Conservation (phyloP, 768 basidiomycete species). For the Chalciporus pseudorubinellus region DNA sequence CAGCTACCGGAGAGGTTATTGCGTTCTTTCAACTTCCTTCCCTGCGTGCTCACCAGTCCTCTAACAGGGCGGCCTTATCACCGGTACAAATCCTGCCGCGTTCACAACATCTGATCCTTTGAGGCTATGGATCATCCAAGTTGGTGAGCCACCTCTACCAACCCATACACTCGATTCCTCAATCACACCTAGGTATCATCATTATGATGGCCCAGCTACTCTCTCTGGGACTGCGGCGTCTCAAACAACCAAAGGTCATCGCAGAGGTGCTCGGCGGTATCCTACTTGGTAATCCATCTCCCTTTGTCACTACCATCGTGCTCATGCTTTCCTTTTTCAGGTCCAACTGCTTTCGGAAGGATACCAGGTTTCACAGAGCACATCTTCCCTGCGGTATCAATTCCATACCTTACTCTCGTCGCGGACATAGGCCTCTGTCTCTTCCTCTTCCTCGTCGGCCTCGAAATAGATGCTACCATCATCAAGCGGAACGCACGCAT, state of each 20-base stretch:
- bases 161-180: background rate
- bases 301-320: background rate
- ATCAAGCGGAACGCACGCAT: conserved; percentile 75
- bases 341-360: conserved; percentile 64
- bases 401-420: conserved; percentile 78
- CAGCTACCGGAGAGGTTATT: conserved; percentile 24
- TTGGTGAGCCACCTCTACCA: conserved; percentile 45
- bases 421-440: conserved; percentile 87
- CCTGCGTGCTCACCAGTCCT: conserved; percentile 1
- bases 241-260: conserved; percentile 84
- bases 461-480: conserved; percentile 80
- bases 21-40: background rate
- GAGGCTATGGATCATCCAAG: conserved; percentile 75
- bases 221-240: conserved; percentile 64
- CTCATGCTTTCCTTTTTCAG: conserved; percentile 4
- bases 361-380: conserved; percentile 86
- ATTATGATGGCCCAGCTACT: conserved; percentile 75
- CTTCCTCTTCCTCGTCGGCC: conserved; percentile 90
- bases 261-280: conserved; percentile 88
- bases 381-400: conserved; percentile 74
- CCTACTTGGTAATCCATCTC: conserved; percentile 59
- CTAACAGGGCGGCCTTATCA: conserved; percentile 67
- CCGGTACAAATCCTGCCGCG: conserved; percentile 67
- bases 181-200: conserved; percentile 61
- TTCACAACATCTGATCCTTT: conserved; percentile 70